Percentiles rank a stretch among this genome's conserved stretches.
Conservation (phyloP, 1,139 yeast species). For the Tardiomyces depauwii region DNA sequence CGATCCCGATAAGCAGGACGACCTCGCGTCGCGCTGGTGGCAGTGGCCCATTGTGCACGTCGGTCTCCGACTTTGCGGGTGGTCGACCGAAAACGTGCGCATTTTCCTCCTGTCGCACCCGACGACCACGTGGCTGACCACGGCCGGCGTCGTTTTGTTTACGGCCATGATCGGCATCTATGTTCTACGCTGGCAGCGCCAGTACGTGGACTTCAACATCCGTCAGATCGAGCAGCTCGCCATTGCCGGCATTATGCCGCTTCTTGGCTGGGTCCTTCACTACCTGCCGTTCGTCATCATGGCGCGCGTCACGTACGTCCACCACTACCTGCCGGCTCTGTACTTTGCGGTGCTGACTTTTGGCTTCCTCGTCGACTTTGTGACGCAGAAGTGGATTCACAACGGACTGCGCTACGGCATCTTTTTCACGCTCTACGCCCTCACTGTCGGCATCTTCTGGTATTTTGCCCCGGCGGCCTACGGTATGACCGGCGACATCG, state of each 20-base stretch:
- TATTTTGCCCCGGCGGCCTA: conserved; percentile 69
- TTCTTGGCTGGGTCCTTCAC: conserved; percentile 93
- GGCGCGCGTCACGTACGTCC: conserved; percentile 97
- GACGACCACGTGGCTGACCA: conserved; percentile 87
- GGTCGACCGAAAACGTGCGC: conserved; percentile 74
- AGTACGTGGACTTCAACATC: conserved; percentile 53
- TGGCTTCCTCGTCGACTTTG: conserved; percentile 61
- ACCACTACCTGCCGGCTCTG: conserved; percentile 92
- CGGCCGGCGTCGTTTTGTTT: conserved; percentile 56
- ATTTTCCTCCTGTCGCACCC: conserved; percentile 92
- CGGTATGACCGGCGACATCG: conserved; percentile 81
- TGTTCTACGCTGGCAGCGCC: conserved; percentile 90
- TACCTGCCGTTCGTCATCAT: conserved; percentile 81
- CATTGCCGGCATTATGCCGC: conserved; percentile 83
- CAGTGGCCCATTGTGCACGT: conserved; percentile 94
- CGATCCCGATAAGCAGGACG: conserved; percentile 83
- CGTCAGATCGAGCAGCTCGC: conserved; percentile 32
- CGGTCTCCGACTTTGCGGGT: conserved; percentile 92
- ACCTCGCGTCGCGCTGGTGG: conserved; percentile 88
- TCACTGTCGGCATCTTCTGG: conserved; percentile 58
- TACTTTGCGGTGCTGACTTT: conserved; percentile 86
- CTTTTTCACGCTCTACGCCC: conserved; percentile 35
- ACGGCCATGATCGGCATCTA: conserved; percentile 44
- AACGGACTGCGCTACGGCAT: conserved; percentile 21
- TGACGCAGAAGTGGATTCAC: conserved; percentile 35